Evolutionary conservation across 164 flowering plant genomes (phyloP), one percentile per base, ranked within the genome.

Genomic region (Malania oleifera): DNA sequence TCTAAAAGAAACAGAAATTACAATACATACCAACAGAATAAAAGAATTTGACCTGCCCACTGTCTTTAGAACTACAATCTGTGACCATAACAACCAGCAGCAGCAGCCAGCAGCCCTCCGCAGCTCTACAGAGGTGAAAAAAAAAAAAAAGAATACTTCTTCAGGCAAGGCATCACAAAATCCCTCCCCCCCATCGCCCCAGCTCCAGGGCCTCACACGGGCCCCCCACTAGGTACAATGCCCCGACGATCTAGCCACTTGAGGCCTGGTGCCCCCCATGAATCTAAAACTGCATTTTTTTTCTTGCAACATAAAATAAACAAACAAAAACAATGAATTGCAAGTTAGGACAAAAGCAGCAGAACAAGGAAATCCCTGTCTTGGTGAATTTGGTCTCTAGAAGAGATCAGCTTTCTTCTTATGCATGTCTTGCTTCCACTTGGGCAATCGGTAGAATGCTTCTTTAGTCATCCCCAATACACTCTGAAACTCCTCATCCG

Each of bases 351-450:
- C 56, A 51, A 64, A 38, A 18, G 45, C 10, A 46, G 22, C 35
- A 26, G 38, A 23, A 53, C 41, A 7, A 7, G 7, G 0, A 24
- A 47, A 46, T 26, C 56, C 41, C 26, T 3, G 17, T 20, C 53
- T 45, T 41, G 54, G 22, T 24, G 24, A 35, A 43, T 31, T 56
- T 22, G 18, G 57, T 22, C 50, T 54, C 70, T 78, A 93, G 66
- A 93, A 93, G 57, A 93, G 80, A 70, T 86, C 96, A 12, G 77
- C 73, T 71, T 88, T 93, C 84, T 53, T 88, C 77, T 93, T 93
- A 69, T 58, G 83, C 86, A 90, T 69, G 80, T 90, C 97, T 69
- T 88, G 97, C 86, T 93, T 93, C 99, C 99, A 93, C 60, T 72
- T 90, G 0, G 99, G 97, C 61, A 90, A 63, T 57, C 70, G 73